Evolutionary conservation across 2,329 filamentous ascomycete species (phyloP), one percentile per base, ranked within the genome.

Genomic region (Colletotrichum theobromicola): DNA sequence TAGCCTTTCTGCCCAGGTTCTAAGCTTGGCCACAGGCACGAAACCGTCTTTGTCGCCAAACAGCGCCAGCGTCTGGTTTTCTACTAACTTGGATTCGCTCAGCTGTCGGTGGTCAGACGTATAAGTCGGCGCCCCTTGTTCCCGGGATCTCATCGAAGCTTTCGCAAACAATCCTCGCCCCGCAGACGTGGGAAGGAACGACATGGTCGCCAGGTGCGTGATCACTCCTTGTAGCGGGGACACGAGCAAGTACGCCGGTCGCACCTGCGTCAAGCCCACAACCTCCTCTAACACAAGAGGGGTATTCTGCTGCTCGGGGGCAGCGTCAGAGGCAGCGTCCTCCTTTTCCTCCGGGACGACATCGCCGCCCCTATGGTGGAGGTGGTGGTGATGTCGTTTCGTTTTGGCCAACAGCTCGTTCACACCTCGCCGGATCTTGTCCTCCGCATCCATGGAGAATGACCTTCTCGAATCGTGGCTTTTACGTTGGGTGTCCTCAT

Each of bases 31-130:
- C 5, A 86, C 86, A 1, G 92, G 90, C 2, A 94, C 92, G 77
- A 98, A 97, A 0, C 88, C 84, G 82, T 98, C 96, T 5, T 89
- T 87, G 65, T 93, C 91, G 2, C 96, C 96, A 79, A 93, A 98
- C 0, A 98, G 83, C 1, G 91, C 92, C 37, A 98, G 82, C 0
- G 93, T 93, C 1, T 88, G 87, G 78, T 92, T 88, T 3, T 84
- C 81, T 2, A 90, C 83, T 63, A 94, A 84, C 79, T 93, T 92
- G 66, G 84, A 83, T 70, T 92, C 90, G 2, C 87, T 86, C 61
- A 67, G 46, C 26, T 61, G 73, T 18, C 63, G 62, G 26, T 69
- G 60, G 12, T 75, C 61, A 9, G 67, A 42, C 66, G 64, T 72
- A n/a, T 57, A 75, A 6, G 57, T 30, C 18, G 72, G 72, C 28